Evolutionary conservation across 2,329 filamentous ascomycete genomes (phyloP).

Genomic region (Aspergillus brasiliensis): DNA sequence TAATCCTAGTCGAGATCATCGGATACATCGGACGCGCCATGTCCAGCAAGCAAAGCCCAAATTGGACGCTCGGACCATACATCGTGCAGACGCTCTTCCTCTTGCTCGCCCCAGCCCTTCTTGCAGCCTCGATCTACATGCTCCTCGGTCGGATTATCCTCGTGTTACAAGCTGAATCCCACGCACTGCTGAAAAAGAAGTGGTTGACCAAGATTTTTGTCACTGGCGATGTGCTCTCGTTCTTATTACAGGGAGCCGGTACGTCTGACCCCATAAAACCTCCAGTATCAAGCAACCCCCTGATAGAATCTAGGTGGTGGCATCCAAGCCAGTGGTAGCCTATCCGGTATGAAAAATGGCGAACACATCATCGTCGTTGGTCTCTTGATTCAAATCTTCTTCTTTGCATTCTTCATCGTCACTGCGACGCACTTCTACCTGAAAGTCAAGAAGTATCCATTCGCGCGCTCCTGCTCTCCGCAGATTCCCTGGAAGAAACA

Average conservation of each 20-base stretch:
- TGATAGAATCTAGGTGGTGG: constrained; percentile 15
- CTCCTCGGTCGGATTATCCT: constrained; percentile 41
- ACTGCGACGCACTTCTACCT: constrained; percentile 12
- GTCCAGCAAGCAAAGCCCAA: neutral
- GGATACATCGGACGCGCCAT: neutral
- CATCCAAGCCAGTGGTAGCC: constrained; percentile 14
- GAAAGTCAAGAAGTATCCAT: constrained; percentile 9
- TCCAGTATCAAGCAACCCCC: neutral
- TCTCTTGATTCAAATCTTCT: constrained; percentile 59
- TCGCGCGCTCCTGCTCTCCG: neutral
- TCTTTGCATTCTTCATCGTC: constrained; percentile 60
- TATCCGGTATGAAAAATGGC: constrained; percentile 16
- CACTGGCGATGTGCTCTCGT: constrained; percentile 35
- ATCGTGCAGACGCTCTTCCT: neutral
- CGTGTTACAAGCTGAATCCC: constrained; percentile 34
- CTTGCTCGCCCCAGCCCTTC: constrained; percentile 25
- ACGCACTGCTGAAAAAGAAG: constrained; percentile 32
- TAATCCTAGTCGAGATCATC: neutral
- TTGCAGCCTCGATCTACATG: constrained; percentile 45
- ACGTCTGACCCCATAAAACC: neutral
- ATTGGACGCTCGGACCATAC: neutral
- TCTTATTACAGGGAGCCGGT: constrained; percentile 35
- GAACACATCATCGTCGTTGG: constrained; percentile 55
- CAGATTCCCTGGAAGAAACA: constrained; percentile 12
- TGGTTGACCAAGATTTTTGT: constrained; percentile 46